Conservation (phyloP, 208 protist species). For the Trypanosoma brucei region DNA sequence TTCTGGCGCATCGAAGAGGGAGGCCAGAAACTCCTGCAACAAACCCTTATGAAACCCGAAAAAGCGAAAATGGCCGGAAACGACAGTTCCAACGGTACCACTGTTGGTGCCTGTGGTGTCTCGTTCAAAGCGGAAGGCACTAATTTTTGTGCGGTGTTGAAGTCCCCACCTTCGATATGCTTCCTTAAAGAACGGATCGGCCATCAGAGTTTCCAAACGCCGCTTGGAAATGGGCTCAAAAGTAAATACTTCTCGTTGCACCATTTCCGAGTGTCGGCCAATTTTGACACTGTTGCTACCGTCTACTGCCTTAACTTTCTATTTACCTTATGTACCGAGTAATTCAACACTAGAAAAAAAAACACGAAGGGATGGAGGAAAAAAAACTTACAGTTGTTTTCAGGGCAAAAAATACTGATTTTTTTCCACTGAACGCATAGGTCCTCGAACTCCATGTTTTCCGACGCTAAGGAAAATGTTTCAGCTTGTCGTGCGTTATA, state of each 20-base stretch:
- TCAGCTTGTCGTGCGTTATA: too few relatives aligned
- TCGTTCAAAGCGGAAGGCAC: conserved; percentile 18
- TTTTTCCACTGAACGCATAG: too few relatives aligned
- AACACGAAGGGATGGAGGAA: too few relatives aligned
- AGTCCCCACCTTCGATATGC: conserved; percentile 16
- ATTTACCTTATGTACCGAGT: too few relatives aligned
- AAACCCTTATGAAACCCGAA: conserved; percentile 48
- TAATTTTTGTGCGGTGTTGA: conserved; percentile 7
- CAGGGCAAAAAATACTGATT: too few relatives aligned
- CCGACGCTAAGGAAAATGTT: too few relatives aligned
- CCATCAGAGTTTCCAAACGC: conserved; percentile 4
- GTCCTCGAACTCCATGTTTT: too few relatives aligned
- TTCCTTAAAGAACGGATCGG: conserved; percentile 13
- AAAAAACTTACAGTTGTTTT: too few relatives aligned
- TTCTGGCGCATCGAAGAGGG: conserved; percentile 20
- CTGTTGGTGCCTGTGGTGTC: background rate
- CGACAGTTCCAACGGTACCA: background rate
- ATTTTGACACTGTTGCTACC: too few relatives aligned
- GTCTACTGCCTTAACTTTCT: too few relatives aligned
- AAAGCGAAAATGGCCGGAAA: conserved; percentile 8
- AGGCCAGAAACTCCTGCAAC: conserved; percentile 28
- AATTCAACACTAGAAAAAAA: too few relatives aligned
- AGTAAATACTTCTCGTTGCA: conserved; percentile 1
- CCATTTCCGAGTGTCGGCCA: background rate
- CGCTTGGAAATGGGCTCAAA: conserved; percentile 2